Evolutionary conservation across 2,329 filamentous ascomycete genomes (phyloP).

Genomic region (Hypoxylon sp.): DNA sequence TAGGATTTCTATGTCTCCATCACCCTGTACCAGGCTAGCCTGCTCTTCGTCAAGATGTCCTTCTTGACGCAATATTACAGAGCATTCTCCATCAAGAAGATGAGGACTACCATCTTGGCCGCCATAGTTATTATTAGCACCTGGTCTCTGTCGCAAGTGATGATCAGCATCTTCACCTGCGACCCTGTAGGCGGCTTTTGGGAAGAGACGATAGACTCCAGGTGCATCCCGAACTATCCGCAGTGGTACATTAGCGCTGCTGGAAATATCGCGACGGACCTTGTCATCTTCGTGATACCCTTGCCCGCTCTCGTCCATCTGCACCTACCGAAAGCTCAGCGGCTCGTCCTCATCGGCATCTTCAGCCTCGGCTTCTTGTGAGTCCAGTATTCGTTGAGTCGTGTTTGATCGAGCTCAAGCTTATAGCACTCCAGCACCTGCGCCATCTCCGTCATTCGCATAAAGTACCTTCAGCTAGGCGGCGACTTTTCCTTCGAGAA

Average conservation of each 20-base stretch:
- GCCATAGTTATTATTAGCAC: constrained; percentile 45
- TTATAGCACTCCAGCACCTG: constrained; percentile 42
- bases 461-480: constrained; percentile 48
- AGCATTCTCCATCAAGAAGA: constrained; percentile 45
- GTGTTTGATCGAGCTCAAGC: background rate
- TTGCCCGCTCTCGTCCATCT: constrained; percentile 47
- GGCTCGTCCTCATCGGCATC: constrained; percentile 47
- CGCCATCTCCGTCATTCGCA: constrained; percentile 50
- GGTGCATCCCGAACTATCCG: constrained; percentile 46
- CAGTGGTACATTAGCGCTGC: constrained; percentile 48
- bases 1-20: constrained; percentile 51
- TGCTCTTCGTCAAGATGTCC: constrained; percentile 48
- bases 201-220: constrained; percentile 40
- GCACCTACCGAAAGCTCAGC: constrained; percentile 47
- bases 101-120: constrained; percentile 43
- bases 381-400: constrained; percentile 21
- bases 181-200: constrained; percentile 49
- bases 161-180: constrained; percentile 49
- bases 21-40: constrained; percentile 48
- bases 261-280: constrained; percentile 50
- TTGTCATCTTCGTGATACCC: constrained; percentile 49
- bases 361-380: constrained; percentile 52
- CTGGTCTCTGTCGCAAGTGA: constrained; percentile 49
- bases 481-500: constrained; percentile 51
- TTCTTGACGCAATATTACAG: constrained; percentile 52